A percentile compares a stretch with the other conserved stretches of the same genome.
phyloP scores from a whole-genome alignment of 768 basidiomycete species.

The Suillus brevipes region DNA sequence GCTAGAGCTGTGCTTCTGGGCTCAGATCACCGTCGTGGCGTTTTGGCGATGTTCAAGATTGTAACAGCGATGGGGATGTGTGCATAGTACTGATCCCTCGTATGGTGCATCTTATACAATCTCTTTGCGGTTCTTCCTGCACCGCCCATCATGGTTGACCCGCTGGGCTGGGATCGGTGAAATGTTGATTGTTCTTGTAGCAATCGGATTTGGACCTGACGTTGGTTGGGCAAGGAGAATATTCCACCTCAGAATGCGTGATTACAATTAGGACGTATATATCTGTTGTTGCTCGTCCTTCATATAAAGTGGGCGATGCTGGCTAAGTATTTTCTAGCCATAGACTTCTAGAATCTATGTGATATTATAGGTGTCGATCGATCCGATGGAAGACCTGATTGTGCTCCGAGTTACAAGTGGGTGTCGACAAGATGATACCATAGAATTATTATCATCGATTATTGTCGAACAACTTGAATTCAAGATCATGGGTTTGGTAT shows the following conservation, averaged over 20 bases:
- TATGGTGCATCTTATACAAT: constrained; percentile 44
- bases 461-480: neutral
- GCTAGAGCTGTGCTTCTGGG: constrained; percentile 48
- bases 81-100: constrained; percentile 37
- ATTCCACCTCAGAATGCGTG: neutral
- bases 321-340: neutral
- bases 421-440: neutral
- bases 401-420: neutral
- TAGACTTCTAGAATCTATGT: neutral
- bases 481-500: constrained; percentile 18
- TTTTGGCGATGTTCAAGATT: constrained; percentile 41
- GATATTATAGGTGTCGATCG: neutral
- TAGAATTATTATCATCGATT: neutral
- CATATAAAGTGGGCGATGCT: neutral
- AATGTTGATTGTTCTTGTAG: neutral
- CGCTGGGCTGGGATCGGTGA: neutral
- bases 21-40: constrained; percentile 33
- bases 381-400: neutral
- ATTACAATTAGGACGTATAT: neutral
- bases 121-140: constrained; percentile 49
- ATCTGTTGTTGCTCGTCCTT: neutral
- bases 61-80: constrained; percentile 34
- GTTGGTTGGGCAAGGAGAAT: neutral
- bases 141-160: no score
- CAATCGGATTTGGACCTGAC: neutral